Conservation (phyloP, 169 alveolate species). For the Perkinsus chesapeaki region DNA sequence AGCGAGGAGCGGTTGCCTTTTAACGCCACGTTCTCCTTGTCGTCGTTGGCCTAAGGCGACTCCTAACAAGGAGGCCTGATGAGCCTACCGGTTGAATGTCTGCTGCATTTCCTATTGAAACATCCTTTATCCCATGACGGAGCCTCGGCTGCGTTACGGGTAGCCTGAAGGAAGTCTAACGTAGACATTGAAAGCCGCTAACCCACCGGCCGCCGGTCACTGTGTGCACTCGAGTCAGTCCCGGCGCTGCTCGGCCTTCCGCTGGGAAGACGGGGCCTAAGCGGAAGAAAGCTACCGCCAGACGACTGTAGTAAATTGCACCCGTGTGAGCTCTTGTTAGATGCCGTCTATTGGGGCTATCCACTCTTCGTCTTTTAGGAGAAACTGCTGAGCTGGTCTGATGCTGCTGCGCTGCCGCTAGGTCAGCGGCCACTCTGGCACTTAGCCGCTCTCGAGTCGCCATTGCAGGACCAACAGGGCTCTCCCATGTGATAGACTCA, state of each 20-base stretch:
- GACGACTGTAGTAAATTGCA: too few relatives aligned
- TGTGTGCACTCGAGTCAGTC: not conserved
- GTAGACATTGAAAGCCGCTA: not conserved
- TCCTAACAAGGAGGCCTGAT: not conserved
- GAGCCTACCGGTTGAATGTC: not conserved
- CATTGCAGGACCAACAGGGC: not conserved
- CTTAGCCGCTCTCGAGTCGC: not conserved
- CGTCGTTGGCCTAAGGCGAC: not conserved
- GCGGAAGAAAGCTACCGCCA: too few relatives aligned
- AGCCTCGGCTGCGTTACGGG: not conserved
- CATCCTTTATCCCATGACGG: not conserved
- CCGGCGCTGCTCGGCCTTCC: not conserved
- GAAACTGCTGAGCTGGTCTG: too few relatives aligned
- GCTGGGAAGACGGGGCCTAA: not conserved
- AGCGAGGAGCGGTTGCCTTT: not conserved
- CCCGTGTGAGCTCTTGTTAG: not conserved
- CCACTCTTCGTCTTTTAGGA: not conserved
- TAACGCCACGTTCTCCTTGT: not conserved
- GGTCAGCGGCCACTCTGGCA: not conserved
- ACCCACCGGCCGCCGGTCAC: not conserved
- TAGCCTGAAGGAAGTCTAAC: not conserved
- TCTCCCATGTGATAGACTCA: not conserved
- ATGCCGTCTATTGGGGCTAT: not conserved
- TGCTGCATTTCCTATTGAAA: not conserved
- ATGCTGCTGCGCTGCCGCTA: not conserved